Evolutionary conservation across 2,329 filamentous ascomycete species (phyloP).

Genomic region (Cladorrhinum sp.): DNA sequence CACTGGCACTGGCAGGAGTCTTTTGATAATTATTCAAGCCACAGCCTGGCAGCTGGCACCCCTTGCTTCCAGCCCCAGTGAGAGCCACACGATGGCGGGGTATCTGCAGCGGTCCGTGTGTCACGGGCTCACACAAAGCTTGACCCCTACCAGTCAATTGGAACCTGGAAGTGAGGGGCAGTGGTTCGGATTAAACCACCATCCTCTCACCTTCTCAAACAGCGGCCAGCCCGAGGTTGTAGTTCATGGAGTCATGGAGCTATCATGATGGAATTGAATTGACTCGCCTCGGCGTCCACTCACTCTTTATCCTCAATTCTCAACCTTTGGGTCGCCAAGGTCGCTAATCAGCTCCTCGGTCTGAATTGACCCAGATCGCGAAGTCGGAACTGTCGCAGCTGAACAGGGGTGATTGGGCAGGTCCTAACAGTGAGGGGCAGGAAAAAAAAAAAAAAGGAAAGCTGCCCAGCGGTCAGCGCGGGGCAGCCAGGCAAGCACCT

Average conservation of each 20-base stretch:
- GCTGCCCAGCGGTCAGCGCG: neutral
- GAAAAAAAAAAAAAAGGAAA: neutral
- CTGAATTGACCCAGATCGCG: neutral
- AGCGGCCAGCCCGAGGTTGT: neutral
- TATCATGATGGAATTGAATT: neutral
- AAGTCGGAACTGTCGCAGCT: neutral
- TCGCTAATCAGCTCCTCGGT: neutral
- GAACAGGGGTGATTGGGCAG: neutral
- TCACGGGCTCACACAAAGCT: neutral
- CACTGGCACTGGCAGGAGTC: slow-evolving; percentile 1
- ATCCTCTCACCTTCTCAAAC: neutral
- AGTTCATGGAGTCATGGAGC: neutral
- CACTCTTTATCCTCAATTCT: neutral
- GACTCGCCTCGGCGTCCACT: neutral
- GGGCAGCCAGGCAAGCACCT: neutral
- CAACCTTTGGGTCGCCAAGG: neutral
- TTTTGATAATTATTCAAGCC: slow-evolving; percentile 1
- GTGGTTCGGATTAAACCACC: neutral
- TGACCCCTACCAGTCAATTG: neutral
- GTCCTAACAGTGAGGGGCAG: no score
- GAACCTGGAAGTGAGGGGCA: neutral
- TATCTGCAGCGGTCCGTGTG: neutral
- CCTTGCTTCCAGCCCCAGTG: neutral
- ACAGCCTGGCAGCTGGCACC: slow-evolving; percentile 5
- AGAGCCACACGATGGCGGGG: slow-evolving; percentile 2